phyloP scores from a whole-genome alignment of 139 green algal species.

The Prasinococcaceae sp. region DNA sequence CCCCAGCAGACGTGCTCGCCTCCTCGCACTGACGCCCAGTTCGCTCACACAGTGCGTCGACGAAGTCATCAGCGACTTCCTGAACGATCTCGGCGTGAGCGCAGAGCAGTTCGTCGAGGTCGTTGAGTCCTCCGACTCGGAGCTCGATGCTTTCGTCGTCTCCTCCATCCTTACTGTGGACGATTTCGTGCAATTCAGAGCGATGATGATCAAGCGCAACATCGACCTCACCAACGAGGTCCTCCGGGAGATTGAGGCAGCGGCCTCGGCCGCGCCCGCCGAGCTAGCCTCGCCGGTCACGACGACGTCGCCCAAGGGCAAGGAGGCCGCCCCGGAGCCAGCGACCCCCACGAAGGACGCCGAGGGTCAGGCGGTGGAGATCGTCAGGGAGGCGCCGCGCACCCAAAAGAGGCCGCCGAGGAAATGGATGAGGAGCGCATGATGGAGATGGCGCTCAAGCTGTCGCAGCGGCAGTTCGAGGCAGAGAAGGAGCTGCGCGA shows the following conservation, averaged over 20 bases:
- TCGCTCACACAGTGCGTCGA: conserved; percentile 47
- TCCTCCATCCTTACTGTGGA: conserved; percentile 46
- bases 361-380: neutral
- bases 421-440: neutral
- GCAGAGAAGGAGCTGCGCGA: neutral
- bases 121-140: neutral
- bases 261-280: neutral
- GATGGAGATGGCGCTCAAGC: neutral
- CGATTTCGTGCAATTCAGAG: conserved; percentile 53
- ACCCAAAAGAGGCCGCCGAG: neutral
- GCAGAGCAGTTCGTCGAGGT: conserved; percentile 17
- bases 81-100: conserved; percentile 34
- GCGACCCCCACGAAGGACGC: neutral
- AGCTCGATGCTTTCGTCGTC: conserved; percentile 35
- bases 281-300: neutral
- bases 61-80: conserved; percentile 34
- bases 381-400: neutral
- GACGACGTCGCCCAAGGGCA: neutral
- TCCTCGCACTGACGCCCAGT: too few relatives aligned
- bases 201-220: conserved; percentile 51
- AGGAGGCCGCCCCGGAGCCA: too few relatives aligned
- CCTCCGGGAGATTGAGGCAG: neutral
- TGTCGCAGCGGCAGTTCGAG: neutral
- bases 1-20: too few relatives aligned
- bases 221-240: conserved; percentile 47